phyloP scores from a whole-genome alignment of 2,329 filamentous ascomycete species.

The Claviceps humidiphila region DNA sequence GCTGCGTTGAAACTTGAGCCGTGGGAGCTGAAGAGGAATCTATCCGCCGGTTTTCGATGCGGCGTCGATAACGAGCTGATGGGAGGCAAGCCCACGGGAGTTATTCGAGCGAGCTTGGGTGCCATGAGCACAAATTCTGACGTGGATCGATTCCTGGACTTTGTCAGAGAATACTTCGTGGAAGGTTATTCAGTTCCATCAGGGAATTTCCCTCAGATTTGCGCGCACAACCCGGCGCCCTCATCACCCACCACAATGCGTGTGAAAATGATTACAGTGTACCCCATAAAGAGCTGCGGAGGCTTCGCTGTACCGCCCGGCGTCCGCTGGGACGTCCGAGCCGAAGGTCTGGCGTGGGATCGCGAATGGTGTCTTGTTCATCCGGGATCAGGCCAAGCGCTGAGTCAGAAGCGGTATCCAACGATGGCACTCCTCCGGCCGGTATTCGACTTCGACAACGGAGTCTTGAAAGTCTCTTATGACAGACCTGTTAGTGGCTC shows the following conservation, averaged over 20 bases:
- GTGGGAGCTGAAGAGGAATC: constrained; percentile 75
- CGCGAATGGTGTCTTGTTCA: constrained; percentile 94
- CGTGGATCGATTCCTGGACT: constrained; percentile 56
- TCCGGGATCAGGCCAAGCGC: constrained; percentile 65
- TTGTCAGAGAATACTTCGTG: constrained; percentile 56
- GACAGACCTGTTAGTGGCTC: constrained; percentile 17
- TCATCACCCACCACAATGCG: constrained; percentile 8
- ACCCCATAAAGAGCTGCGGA: constrained; percentile 89
- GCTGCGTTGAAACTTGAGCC: constrained; percentile 57
- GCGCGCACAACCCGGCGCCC: background rate
- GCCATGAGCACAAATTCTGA: constrained; percentile 77
- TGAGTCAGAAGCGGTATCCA: constrained; percentile 82
- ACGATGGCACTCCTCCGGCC: constrained; percentile 78
- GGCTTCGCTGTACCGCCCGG: constrained; percentile 56
- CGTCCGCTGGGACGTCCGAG: constrained; percentile 59
- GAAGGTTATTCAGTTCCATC: constrained; percentile 6
- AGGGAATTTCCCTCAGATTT: background rate
- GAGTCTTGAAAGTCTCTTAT: constrained; percentile 50
- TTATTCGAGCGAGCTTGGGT: constrained; percentile 74
- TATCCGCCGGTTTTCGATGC: constrained; percentile 73
- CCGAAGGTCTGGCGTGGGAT: constrained; percentile 85
- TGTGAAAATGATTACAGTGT: constrained; percentile 59
- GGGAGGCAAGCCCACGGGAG: constrained; percentile 73
- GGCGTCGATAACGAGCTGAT: constrained; percentile 73
- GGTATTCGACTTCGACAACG: constrained; percentile 53